A percentile compares a stretch with the other conserved stretches of the same genome.
These are phyloP conservation scores for Trichoderma koningii DNA, from an alignment of 2,329 filamentous ascomycete genomes.

Conservation along the genomic window DNA sequence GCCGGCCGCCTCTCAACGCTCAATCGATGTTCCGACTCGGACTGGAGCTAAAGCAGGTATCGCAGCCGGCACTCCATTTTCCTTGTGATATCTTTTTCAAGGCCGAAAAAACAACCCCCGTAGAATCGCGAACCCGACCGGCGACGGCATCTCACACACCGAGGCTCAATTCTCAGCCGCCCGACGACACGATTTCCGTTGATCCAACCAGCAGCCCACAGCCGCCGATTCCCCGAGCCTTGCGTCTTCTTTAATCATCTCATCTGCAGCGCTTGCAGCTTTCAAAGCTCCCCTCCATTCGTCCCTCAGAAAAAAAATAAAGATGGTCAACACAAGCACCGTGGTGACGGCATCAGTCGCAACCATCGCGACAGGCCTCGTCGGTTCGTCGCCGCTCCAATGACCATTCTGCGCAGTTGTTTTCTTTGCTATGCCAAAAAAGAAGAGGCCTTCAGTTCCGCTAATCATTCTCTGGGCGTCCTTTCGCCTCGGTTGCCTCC, in stretches of 20 bases:
- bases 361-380: conserved; percentile 59
- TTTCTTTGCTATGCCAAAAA: too few relatives aligned
- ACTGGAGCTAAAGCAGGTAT: conserved; percentile 20
- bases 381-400: conserved; percentile 50
- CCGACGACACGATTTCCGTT: neutral
- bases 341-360: conserved; percentile 64
- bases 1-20: conserved; percentile 28
- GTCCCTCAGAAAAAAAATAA: conserved; percentile 9
- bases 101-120: neutral
- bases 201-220: conserved; percentile 6
- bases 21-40: conserved; percentile 29
- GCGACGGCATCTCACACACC: conserved; percentile 16
- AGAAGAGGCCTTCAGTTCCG: conserved; percentile 29
- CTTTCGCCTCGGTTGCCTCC: neutral
- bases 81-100: conserved; percentile 23
- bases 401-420: neutral
- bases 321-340: conserved; percentile 54
- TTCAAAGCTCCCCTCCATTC: conserved; percentile 23
- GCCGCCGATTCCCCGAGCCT: conserved; percentile 11
- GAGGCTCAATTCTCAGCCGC: conserved; percentile 19
- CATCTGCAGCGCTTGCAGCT: conserved; percentile 12
- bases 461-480: neutral
- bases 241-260: conserved; percentile 19
- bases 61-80: conserved; percentile 22
- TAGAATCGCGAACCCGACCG: conserved; percentile 5